phyloP scores from a whole-genome alignment of 768 basidiomycete species.

The Inosperma sp. region DNA sequence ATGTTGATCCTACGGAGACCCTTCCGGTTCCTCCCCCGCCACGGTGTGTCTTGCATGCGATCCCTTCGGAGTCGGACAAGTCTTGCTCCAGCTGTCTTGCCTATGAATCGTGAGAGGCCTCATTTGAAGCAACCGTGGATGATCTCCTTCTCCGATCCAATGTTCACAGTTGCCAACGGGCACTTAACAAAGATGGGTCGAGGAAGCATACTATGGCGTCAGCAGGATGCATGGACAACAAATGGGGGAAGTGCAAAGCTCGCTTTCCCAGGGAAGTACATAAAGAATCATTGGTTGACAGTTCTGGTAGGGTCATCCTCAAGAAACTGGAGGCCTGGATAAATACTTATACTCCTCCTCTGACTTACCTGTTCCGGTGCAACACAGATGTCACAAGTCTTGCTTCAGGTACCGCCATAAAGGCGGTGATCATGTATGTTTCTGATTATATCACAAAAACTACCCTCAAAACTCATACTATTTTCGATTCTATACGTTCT shows the following conservation, averaged over 20 bases:
- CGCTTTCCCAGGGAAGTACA: too few species aligned
- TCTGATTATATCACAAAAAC: too few species aligned
- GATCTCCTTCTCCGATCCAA: constrained; percentile 28
- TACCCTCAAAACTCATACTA: too few species aligned
- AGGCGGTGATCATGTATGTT: too few species aligned
- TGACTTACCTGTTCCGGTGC: too few species aligned
- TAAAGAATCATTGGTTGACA: constrained; percentile 21
- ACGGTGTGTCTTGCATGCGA: background rate
- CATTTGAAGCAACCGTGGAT: constrained; percentile 21
- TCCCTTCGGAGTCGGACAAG: background rate
- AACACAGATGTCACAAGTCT: too few species aligned
- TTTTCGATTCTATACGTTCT: constrained; percentile 24
- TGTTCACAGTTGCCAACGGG: constrained; percentile 24
- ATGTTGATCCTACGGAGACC: constrained; percentile 20
- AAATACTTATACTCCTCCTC: constrained; percentile 35
- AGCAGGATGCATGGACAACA: too few species aligned
- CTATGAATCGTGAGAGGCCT: constrained; percentile 14
- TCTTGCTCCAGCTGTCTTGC: constrained; percentile 16
- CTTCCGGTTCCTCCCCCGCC: constrained; percentile 21
- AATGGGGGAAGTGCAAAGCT: too few species aligned
- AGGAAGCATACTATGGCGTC: constrained; percentile 22
- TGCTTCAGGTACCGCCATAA: too few species aligned
- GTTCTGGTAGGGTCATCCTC: constrained; percentile 24
- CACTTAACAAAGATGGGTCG: background rate
- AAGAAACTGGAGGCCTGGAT: constrained; percentile 33